These are phyloP conservation scores for Dipodascopsis uninucleata DNA, from an alignment of 805 yeast genomes.

Conservation along the genomic window DNA sequence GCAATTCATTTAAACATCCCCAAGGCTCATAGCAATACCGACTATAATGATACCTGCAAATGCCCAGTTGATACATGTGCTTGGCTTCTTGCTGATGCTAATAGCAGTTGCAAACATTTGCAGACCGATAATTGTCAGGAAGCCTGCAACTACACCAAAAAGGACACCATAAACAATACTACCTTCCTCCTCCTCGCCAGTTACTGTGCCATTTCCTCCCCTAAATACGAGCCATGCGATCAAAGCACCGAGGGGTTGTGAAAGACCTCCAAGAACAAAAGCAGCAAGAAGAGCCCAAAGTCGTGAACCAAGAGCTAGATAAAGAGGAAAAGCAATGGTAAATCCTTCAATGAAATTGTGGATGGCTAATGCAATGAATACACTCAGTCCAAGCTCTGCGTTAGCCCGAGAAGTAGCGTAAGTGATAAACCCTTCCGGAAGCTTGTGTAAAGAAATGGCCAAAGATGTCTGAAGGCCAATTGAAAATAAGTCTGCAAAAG, in stretches of 20 bases:
- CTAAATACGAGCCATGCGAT: slow-evolving; percentile 55
- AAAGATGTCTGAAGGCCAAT: slow-evolving; percentile 88
- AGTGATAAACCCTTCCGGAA: slow-evolving; percentile 93
- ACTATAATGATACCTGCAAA: slow-evolving; percentile 20
- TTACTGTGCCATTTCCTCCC: slow-evolving; percentile 8
- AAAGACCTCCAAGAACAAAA: slow-evolving; percentile 69
- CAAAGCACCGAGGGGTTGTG: slow-evolving; percentile 88
- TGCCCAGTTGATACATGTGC: slow-evolving; percentile 24
- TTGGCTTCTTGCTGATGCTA: slow-evolving; percentile 18
- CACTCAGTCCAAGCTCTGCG: slow-evolving; percentile 67
- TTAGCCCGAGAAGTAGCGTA: slow-evolving; percentile 71
- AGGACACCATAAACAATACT: slow-evolving; percentile 51
- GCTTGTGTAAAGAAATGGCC: slow-evolving; percentile 82
- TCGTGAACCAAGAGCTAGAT: slow-evolving; percentile 64
- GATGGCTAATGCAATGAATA: slow-evolving; percentile 77
- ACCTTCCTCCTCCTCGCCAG: slow-evolving; percentile 3
- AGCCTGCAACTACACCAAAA: slow-evolving; percentile 69
- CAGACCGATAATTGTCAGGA: slow-evolving; percentile 63
- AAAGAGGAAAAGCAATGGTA: slow-evolving; percentile 86
- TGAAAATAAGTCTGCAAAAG: slow-evolving; percentile 75
- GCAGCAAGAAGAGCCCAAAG: slow-evolving; percentile 61
- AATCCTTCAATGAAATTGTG: slow-evolving; percentile 95
- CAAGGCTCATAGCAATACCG: slow-evolving; percentile 21
- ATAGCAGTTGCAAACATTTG: slow-evolving; percentile 41
- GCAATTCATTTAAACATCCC: slow-evolving; percentile 21